Conservation (phyloP, 305 asterid genomes). For the Monarda citriodora region DNA sequence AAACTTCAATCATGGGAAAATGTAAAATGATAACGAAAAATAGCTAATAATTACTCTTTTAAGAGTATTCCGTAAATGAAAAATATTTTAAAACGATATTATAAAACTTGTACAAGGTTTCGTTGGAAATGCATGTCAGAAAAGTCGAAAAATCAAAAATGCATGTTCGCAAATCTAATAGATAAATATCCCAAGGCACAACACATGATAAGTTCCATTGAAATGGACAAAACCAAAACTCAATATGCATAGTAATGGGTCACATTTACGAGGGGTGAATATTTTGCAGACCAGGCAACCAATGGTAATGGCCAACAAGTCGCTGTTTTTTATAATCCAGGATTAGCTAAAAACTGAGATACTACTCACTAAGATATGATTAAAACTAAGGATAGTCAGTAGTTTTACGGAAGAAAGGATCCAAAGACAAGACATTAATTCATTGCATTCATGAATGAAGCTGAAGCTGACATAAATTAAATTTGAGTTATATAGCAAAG, state of each 20-base stretch:
- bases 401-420: conserved; percentile 3
- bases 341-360: not conserved
- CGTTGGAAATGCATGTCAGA: too few relatives aligned
- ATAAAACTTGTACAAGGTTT: too few relatives aligned
- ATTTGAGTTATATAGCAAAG: not conserved
- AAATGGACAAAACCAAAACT: too few relatives aligned
- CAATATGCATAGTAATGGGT: not conserved
- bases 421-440: not conserved
- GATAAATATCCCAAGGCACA: not conserved
- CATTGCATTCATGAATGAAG: not conserved
- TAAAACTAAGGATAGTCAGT: not conserved
- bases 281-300: conserved; percentile 7
- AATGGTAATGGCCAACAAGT: not conserved
- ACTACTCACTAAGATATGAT: conserved; percentile 5
- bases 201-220: too few relatives aligned
- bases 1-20: too few relatives aligned
- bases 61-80: too few relatives aligned
- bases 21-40: too few relatives aligned
- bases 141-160: too few relatives aligned
- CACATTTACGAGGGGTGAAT: conserved; percentile 2
- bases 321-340: not conserved
- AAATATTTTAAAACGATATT: too few relatives aligned
- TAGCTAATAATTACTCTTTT: too few relatives aligned
- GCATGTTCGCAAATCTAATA: conserved; percentile 6
- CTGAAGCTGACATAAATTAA: conserved; percentile 14